Evolutionary conservation across 2,329 filamentous ascomycete genomes (phyloP).

Genomic region (Aureobasidium sp.): DNA sequence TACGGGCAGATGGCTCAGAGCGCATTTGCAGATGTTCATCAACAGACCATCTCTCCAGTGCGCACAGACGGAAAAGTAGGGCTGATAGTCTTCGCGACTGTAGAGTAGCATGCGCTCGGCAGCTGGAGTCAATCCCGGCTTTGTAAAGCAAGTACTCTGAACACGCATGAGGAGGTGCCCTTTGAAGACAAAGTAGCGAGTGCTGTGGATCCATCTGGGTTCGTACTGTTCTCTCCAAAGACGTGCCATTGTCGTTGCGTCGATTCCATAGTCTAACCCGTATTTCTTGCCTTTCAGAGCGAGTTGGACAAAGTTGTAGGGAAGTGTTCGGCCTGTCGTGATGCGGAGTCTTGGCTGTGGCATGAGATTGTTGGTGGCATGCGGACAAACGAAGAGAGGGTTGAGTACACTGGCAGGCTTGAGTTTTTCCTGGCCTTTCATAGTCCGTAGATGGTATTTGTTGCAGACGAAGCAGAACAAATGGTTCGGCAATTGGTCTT

Average conservation of each 20-base stretch:
- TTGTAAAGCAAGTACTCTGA: conserved; percentile 45
- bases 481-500: conserved; percentile 44
- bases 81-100: conserved; percentile 50
- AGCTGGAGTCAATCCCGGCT: conserved; percentile 38
- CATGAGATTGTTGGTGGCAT: conserved; percentile 40
- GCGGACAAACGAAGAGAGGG: conserved; percentile 49
- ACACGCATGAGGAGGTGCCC: conserved; percentile 51
- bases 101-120: conserved; percentile 49
- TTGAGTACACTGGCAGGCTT: conserved; percentile 46
- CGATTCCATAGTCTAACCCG: conserved; percentile 40
- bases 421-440: conserved; percentile 45
- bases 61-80: conserved; percentile 53
- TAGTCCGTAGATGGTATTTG: conserved; percentile 45
- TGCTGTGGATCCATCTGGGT: conserved; percentile 46
- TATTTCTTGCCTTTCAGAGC: conserved; percentile 41
- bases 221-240: conserved; percentile 43
- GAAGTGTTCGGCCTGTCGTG: conserved; percentile 45
- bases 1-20: conserved; percentile 47
- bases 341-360: conserved; percentile 42
- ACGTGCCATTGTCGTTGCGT: conserved; percentile 38
- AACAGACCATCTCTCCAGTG: conserved; percentile 55
- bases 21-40: conserved; percentile 53
- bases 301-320: conserved; percentile 52
- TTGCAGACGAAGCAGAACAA: conserved; percentile 52
- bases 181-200: conserved; percentile 44